These are phyloP conservation scores for Pharus latifolius DNA, from an alignment of 176 grass and related monocot genomes.

Conservation along the genomic window DNA sequence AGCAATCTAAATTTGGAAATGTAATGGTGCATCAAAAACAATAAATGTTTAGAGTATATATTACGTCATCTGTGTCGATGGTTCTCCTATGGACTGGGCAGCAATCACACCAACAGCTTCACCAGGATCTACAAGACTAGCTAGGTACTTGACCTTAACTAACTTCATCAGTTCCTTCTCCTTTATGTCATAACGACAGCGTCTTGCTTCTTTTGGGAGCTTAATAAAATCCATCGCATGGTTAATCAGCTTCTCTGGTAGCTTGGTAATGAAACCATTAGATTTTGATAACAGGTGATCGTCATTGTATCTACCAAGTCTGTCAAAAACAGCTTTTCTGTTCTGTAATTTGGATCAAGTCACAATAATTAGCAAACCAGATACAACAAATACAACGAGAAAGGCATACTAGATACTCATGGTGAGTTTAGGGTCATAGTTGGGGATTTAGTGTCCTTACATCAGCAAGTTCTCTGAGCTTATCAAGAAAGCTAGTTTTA, in stretches of 20 bases:
- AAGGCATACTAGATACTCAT: background rate
- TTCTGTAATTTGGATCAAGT: slow-evolving; percentile 43
- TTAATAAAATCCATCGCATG: slow-evolving; percentile 6
- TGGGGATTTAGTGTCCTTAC: slow-evolving; percentile 41
- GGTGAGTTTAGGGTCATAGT: background rate
- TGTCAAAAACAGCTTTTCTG: slow-evolving; percentile 35
- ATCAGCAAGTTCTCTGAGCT: slow-evolving; percentile 56
- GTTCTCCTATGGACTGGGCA: slow-evolving; percentile 94
- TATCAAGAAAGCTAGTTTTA: slow-evolving; percentile 62
- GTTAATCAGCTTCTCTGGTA: slow-evolving; percentile 15
- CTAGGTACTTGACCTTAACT: slow-evolving; percentile 52
- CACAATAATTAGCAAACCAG: slow-evolving; percentile 8
- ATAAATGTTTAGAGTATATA: slow-evolving; percentile 4
- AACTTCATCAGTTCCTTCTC: slow-evolving; percentile 42
- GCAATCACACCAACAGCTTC: slow-evolving; percentile 89
- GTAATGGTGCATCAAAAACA: background rate
- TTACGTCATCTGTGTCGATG: slow-evolving; percentile 98
- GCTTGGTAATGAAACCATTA: slow-evolving; percentile 30
- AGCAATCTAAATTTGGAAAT: no score
- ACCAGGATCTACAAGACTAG: slow-evolving; percentile 73
- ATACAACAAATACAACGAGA: slow-evolving; percentile 8
- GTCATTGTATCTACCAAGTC: background rate
- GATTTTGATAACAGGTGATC: background rate
- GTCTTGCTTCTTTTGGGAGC: slow-evolving; percentile 1
- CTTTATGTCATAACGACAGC: slow-evolving; percentile 15